These are phyloP conservation scores for Coprinopsis strossmayeri DNA, from an alignment of 768 basidiomycete species.

Conservation along the genomic window DNA sequence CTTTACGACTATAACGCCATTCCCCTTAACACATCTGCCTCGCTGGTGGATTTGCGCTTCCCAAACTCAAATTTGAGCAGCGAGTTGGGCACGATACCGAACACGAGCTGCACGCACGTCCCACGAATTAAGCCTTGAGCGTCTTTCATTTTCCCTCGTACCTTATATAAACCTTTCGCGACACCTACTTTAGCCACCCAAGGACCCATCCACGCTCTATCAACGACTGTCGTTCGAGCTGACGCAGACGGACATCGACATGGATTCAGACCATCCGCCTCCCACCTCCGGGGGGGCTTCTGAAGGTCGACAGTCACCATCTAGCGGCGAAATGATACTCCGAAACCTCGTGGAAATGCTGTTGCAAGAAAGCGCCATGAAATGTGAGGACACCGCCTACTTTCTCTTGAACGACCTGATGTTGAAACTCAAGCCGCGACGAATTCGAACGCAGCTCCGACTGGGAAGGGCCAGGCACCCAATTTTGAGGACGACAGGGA, in stretches of 20 bases:
- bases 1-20: neutral
- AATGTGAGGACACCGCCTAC: constrained; percentile 19
- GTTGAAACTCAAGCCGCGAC: too few species aligned
- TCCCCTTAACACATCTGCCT: neutral
- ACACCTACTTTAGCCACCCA: too few species aligned
- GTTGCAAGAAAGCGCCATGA: constrained; percentile 28
- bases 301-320: constrained; percentile 21
- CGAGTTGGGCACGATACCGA: too few species aligned
- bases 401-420: constrained; percentile 1
- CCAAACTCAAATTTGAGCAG: too few species aligned
- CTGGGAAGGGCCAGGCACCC: constrained; percentile 34
- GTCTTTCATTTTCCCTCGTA: too few species aligned
- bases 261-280: constrained; percentile 4
- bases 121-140: too few species aligned
- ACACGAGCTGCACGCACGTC: too few species aligned
- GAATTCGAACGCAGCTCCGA: neutral
- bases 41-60: too few species aligned
- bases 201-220: neutral
- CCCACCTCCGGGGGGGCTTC: constrained; percentile 18
- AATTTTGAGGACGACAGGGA: constrained; percentile 60
- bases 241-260: neutral
- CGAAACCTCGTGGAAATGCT: constrained; percentile 47
- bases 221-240: neutral
- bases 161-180: too few species aligned
- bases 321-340: constrained; percentile 38